Evolutionary conservation across 305 asterid species (phyloP), one percentile per base, ranked within the genome.

Genomic region (Fraxinus latifolia): DNA sequence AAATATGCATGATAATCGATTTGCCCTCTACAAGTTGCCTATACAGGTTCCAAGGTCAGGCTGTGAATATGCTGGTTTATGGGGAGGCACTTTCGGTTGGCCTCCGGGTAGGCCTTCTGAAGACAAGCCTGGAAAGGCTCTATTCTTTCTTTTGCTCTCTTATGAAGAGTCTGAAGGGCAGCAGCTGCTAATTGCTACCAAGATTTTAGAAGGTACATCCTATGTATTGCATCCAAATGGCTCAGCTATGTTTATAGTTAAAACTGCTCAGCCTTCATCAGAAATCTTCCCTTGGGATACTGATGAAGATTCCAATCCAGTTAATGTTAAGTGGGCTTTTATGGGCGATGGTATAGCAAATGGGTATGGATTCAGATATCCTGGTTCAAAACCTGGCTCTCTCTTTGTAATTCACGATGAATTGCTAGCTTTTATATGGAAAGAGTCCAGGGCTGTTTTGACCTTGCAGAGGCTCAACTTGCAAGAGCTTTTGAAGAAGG

Each of bases 61-160:
- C 34, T 91, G 87, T 23, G 94, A 94, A 72, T 92, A 85, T 85
- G 89, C 94, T 44, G 98, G 98, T 84, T 72, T 94, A 73, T 94
- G 97, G 97, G 98, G 97, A 76, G 98, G 97, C 47, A 91, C 94
- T 39, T 94, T 94, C 72, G 97, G 98, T 82, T 94, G 98, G 97
- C 97, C 98, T 47, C 96, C 95, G 0, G 96, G 96, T 77, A 87
- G 70, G 80, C 91, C 89, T 23, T 76, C 90, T 55, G 94, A 92
- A 74, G 97, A 94, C 84, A 94, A 93, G 87, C 94, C 91, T 9
- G 97, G 97, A 42, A 94, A 91, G 82, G 97, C 98, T 21, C 91
- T 93, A 17, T 94, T 93, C 88, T 88, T 94, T 76, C 89, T 94
- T 75, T 86, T 90, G 87, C 87, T 94, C 72, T 94, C 98, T 77